A percentile compares a stretch with the other conserved stretches of the same genome.
Evolutionary conservation across 305 asterid genomes (phyloP).

Genomic region (Andrographis paniculata): DNA sequence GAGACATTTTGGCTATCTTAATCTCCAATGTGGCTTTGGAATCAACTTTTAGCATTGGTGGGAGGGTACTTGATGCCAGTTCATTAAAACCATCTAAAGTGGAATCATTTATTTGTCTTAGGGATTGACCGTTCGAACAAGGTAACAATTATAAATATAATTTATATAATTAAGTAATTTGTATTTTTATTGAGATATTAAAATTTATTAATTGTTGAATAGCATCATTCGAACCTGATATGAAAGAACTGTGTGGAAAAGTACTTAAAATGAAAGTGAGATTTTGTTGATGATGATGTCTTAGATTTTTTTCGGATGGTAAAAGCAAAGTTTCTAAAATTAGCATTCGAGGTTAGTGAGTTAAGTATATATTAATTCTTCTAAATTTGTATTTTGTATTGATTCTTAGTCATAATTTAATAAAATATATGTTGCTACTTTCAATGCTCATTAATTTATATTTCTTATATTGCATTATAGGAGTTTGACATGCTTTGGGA

Average conservation of each 20-base stretch:
- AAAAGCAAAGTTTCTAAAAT: too few species aligned
- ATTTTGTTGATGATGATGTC: too few species aligned
- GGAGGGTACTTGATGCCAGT: neutral
- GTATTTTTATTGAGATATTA: too few species aligned
- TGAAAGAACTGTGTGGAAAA: neutral
- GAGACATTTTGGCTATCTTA: neutral
- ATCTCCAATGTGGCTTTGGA: too few species aligned
- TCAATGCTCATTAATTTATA: neutral
- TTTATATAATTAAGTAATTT: too few species aligned
- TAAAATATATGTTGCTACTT: too few species aligned
- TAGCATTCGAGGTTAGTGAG: neutral
- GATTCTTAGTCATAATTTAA: too few species aligned
- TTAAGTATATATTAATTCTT: too few species aligned
- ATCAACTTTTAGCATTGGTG: neutral
- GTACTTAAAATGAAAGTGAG: neutral
- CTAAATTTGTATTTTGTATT: too few species aligned
- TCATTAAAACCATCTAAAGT: neutral
- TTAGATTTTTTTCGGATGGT: too few species aligned
- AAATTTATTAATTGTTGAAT: neutral
- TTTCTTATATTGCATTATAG: neutral
- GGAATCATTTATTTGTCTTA: neutral
- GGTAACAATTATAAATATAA: neutral
- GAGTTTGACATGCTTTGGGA: too few species aligned
- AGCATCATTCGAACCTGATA: neutral
- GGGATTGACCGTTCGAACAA: neutral